Evolutionary conservation across 495 filamentous ascomycete genomes (phyloP).

Genomic region (Penicillium roqueforti): DNA sequence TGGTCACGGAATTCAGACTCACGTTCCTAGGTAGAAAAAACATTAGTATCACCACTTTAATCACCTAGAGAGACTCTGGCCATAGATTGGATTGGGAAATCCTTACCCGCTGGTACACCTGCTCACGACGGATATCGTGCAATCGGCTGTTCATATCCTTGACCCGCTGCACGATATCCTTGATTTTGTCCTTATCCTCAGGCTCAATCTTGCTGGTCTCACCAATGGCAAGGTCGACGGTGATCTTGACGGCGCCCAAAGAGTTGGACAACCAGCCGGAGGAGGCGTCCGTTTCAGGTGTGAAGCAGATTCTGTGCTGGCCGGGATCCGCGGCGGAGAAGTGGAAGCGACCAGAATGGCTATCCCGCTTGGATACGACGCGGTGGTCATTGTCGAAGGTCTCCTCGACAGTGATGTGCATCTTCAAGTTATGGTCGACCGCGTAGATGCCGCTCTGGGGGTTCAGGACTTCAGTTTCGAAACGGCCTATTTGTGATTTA

Average conservation of each 20-base stretch:
- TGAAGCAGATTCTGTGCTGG: constrained; percentile 93
- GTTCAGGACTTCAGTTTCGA: constrained; percentile 76
- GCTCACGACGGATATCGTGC: constrained; percentile 86
- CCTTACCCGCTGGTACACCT: constrained; percentile 92
- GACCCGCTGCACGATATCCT: constrained; percentile 85
- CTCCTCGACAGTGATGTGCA: constrained; percentile 93
- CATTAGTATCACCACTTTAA: background rate
- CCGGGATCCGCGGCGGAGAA: constrained; percentile 93
- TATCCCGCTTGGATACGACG: constrained; percentile 80
- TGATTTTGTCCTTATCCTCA: constrained; percentile 87
- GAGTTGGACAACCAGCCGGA: constrained; percentile 67
- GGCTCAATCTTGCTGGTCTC: constrained; percentile 94
- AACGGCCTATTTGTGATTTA: constrained; percentile 57
- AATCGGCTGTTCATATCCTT: constrained; percentile 84
- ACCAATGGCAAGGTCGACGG: constrained; percentile 89
- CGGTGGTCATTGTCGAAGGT: constrained; percentile 98
- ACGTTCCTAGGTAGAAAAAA: constrained; percentile 63
- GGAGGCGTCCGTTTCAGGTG: constrained; percentile 60
- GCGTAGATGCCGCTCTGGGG: constrained; percentile 55
- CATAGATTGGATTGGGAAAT: constrained; percentile 4
- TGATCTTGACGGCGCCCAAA: constrained; percentile 72
- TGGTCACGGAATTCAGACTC: constrained; percentile 98
- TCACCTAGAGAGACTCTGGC: background rate
- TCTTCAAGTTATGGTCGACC: constrained; percentile 66
- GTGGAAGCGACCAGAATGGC: constrained; percentile 78